These are phyloP conservation scores for Spencermartinsiella ligniputridi DNA, from an alignment of 1,139 yeast species.

Conservation along the genomic window DNA sequence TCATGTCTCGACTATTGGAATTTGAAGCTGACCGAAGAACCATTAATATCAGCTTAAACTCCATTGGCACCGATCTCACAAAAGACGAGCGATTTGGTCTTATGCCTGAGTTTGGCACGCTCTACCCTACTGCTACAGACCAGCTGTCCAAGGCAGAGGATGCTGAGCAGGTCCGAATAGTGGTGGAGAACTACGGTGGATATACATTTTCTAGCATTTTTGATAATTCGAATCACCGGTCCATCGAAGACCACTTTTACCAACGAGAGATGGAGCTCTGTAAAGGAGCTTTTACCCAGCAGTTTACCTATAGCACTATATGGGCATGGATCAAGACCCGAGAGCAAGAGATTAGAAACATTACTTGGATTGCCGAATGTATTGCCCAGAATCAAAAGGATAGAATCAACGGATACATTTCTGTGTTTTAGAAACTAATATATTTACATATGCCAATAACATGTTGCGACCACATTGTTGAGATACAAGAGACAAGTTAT, in stretches of 20 bases:
- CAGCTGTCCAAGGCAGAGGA: conserved; percentile 77
- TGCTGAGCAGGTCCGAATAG: conserved; percentile 70
- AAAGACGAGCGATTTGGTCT: conserved; percentile 64
- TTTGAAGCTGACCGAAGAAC: conserved; percentile 96
- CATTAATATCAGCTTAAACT: conserved; percentile 85
- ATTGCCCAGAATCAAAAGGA: conserved; percentile 45
- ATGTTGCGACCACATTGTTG: no score
- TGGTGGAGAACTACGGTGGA: conserved; percentile 63
- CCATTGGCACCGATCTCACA: conserved; percentile 74
- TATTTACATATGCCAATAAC: no score
- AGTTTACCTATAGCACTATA: conserved; percentile 81
- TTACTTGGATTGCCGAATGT: conserved; percentile 99
- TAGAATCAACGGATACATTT: conserved; percentile 37
- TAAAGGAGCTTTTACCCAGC: conserved; percentile 92
- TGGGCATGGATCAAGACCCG: conserved; percentile 97
- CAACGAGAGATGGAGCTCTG: conserved; percentile 88
- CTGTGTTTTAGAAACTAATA: conserved; percentile 33
- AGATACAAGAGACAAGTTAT: no score
- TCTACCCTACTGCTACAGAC: conserved; percentile 70
- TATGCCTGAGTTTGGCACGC: conserved; percentile 75
- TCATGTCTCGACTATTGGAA: conserved; percentile 69
- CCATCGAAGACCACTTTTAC: conserved; percentile 91
- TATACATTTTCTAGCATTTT: conserved; percentile 64
- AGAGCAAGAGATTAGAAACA: conserved; percentile 94
- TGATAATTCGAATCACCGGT: conserved; percentile 54